Base-by-base conservation (phyloP, 1,284 basidiomycete genomes). In the Microbotryum silenes-acaulis region DNA sequence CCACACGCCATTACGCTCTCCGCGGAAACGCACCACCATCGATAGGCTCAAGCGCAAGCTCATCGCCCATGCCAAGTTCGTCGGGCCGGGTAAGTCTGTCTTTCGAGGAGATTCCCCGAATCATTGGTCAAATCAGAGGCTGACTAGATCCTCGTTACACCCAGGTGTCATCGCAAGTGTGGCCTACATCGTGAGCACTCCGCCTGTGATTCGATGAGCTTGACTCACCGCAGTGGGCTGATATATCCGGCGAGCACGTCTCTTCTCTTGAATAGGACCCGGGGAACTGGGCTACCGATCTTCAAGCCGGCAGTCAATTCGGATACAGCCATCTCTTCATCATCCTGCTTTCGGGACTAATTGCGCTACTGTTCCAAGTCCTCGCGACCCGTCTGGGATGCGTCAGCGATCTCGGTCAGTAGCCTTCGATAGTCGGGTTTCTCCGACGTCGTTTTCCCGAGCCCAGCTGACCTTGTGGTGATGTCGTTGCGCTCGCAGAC, bases 321-420 rank as follows among this genome's bases (percentile, higher is more conserved):
- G 91, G 91, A 0, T 94, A 92, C 78, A 83, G 85, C 68, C 81
- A 94, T 37, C 81, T 96, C 46, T 92, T 93, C 72, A 81, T 94
- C 54, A 85, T 96, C 14, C 80, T 96, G 3, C 73, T 94, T 20
- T 82, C 91, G 0, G 89, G 89, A 21, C 70, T 92, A n/a, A 85
- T 90, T 59, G 91, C 89, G 12, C 83, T 87, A 2, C 81, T 87
- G 60, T 79, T 90, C 56, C 77, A 78, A 64, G 73, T 77, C 46
- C 74, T 79, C 29, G 73, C 79, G 0, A 77, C 79, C 21, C 73
- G 81, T 42, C 71, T 83, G 6, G 82, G 82, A 6, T 77, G 79
- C 48, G 78, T 80, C 5, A 81, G 79, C 18, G 75, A 75, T 21
- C 57, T 61, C 31, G 66, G 66, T 65, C 16, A 48, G 62, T 46